These are phyloP conservation scores for Puccinia polysora DNA, from an alignment of 1,284 basidiomycete species.

Conservation along the genomic window DNA sequence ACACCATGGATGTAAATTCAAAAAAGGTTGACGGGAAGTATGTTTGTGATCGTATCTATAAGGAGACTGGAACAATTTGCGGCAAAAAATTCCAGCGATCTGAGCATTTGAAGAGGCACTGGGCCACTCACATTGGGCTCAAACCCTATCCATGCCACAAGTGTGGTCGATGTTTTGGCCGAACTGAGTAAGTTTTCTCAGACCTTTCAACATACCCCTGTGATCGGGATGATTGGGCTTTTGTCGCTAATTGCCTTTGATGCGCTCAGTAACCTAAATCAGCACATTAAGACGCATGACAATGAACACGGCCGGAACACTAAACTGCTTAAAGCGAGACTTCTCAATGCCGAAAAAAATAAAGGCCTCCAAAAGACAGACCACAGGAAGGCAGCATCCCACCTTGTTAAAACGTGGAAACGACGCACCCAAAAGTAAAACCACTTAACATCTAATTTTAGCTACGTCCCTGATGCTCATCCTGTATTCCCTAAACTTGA, in stretches of 20 bases:
- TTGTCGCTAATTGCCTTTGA: too few relatives aligned
- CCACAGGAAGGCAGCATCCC: too few relatives aligned
- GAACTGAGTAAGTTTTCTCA: neutral
- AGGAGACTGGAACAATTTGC: neutral
- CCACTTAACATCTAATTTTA: too few relatives aligned
- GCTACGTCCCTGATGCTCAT: too few relatives aligned
- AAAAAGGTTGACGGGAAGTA: slow-evolving; percentile 1
- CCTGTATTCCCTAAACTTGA: too few relatives aligned
- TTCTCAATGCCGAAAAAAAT: too few relatives aligned
- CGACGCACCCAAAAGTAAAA: too few relatives aligned
- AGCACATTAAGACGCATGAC: slow-evolving; percentile 10
- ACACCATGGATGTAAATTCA: too few relatives aligned
- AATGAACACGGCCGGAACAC: slow-evolving; percentile 23
- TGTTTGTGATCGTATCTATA: neutral
- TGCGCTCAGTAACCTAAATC: neutral
- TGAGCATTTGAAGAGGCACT: neutral
- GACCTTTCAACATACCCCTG: too few relatives aligned
- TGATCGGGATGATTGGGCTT: too few relatives aligned
- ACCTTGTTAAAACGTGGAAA: too few relatives aligned
- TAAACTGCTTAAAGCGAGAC: slow-evolving; percentile 18
- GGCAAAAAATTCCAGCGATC: slow-evolving; percentile 1
- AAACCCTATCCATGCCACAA: neutral
- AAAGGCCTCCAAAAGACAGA: too few relatives aligned
- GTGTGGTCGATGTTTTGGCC: neutral
- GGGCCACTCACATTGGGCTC: neutral